phyloP scores from a whole-genome alignment of 2,329 filamentous ascomycete genomes.

The Talaromyces rugulosus region DNA sequence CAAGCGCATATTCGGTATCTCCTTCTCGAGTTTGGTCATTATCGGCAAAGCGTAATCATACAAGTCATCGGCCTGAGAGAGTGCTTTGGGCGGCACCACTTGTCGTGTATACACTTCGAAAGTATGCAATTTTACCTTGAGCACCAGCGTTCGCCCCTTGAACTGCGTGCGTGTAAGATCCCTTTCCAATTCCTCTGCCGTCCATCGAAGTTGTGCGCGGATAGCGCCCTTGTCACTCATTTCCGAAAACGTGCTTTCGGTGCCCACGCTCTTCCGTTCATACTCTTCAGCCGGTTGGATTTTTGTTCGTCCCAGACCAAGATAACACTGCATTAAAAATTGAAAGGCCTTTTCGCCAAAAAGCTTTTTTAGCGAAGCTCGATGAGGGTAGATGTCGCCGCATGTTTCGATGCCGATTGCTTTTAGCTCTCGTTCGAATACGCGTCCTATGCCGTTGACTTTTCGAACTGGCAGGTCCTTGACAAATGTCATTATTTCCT shows the following conservation, averaged over 20 bases:
- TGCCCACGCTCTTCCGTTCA: slow-evolving; percentile 89
- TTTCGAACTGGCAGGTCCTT: slow-evolving; percentile 76
- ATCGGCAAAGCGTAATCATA: slow-evolving; percentile 80
- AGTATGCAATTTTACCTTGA: slow-evolving; percentile 92
- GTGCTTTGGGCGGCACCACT: slow-evolving; percentile 65
- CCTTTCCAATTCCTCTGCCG: slow-evolving; percentile 79
- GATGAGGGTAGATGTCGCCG: slow-evolving; percentile 75
- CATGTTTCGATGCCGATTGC: slow-evolving; percentile 85
- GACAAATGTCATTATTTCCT: slow-evolving; percentile 81
- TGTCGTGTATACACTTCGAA: slow-evolving; percentile 90
- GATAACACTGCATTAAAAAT: slow-evolving; percentile 77
- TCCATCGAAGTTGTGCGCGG: slow-evolving; percentile 71
- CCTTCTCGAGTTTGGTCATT: slow-evolving; percentile 75
- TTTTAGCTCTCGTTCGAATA: slow-evolving; percentile 84
- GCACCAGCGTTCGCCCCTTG: slow-evolving; percentile 83
- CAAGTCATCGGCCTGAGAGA: slow-evolving; percentile 72
- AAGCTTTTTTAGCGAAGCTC: slow-evolving; percentile 68
- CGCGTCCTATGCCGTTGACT: slow-evolving; percentile 90
- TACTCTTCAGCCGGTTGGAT: slow-evolving; percentile 85
- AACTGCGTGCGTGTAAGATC: slow-evolving; percentile 75
- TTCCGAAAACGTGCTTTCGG: slow-evolving; percentile 85
- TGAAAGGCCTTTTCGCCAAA: slow-evolving; percentile 90
- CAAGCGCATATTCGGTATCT: slow-evolving; percentile 72
- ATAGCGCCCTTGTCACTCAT: slow-evolving; percentile 65
- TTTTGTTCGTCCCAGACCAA: slow-evolving; percentile 80